Conservation (phyloP, 139 green algal genomes). For the Micractinium sp. region DNA sequence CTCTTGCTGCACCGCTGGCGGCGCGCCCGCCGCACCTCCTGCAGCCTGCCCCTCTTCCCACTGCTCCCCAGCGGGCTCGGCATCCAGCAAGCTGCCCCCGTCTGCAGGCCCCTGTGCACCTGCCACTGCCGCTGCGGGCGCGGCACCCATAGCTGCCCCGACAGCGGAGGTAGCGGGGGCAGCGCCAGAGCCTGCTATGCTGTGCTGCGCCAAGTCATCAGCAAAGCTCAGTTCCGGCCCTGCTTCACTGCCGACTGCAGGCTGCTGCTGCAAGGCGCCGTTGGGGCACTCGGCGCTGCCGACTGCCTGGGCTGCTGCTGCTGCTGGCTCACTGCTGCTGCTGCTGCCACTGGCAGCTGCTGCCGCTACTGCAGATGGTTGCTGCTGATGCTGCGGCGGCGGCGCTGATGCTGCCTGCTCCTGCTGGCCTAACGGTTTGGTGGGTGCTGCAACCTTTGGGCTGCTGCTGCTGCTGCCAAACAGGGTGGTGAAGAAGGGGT, state of each 20-base stretch:
- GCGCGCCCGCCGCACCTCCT: not conserved
- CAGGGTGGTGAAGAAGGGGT: not conserved
- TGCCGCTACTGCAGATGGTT: not conserved
- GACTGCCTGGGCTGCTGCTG: no score
- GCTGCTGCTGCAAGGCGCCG: not conserved
- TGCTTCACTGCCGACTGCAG: not conserved
- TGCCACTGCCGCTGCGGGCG: not conserved
- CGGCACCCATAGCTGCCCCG: not conserved
- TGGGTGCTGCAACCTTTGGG: not conserved
- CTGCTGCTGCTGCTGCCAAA: conserved; percentile 10
- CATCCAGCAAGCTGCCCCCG: not conserved
- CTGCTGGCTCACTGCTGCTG: not conserved
- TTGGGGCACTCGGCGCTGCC: not conserved
- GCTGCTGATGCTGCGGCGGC: not conserved
- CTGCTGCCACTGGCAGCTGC: not conserved
- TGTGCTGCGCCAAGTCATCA: not conserved
- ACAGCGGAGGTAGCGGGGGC: not conserved
- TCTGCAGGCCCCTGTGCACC: not conserved
- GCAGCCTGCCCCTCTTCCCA: not conserved
- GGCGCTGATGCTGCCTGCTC: not conserved
- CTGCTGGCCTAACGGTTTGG: not conserved
- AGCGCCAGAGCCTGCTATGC: not conserved
- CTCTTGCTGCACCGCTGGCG: not conserved
- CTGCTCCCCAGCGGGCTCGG: not conserved
- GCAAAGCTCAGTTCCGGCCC: not conserved